These are phyloP conservation scores for Fusarium sp. DNA, from an alignment of 2,329 filamentous ascomycete genomes.

Conservation along the genomic window DNA sequence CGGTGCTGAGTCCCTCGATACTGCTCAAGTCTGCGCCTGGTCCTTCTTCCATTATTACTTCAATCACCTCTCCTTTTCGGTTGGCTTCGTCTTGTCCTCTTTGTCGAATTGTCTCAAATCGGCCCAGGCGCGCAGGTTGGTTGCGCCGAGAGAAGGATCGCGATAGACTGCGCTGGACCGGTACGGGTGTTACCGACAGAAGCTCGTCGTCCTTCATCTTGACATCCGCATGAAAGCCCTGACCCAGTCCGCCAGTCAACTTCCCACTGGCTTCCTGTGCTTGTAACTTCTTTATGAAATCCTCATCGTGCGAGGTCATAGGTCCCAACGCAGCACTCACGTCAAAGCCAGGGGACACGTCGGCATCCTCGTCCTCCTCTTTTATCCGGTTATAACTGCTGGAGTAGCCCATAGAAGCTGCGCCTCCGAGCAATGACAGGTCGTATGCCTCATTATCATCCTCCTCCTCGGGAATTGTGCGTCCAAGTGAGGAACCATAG, in stretches of 20 bases:
- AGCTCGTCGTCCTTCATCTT: slow-evolving; percentile 64
- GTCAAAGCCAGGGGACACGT: slow-evolving; percentile 56
- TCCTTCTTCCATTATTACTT: slow-evolving; percentile 62
- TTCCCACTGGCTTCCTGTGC: slow-evolving; percentile 65
- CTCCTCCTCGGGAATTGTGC: slow-evolving; percentile 47
- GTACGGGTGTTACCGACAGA: slow-evolving; percentile 50
- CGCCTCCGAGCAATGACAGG: slow-evolving; percentile 56
- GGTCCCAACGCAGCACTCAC: slow-evolving; percentile 60
- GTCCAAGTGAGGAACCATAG: slow-evolving; percentile 41
- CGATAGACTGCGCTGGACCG: slow-evolving; percentile 52
- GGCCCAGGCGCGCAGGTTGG: slow-evolving; percentile 40
- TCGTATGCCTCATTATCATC: slow-evolving; percentile 58
- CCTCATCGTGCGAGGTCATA: slow-evolving; percentile 56
- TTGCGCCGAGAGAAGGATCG: slow-evolving; percentile 56
- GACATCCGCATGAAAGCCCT: slow-evolving; percentile 61
- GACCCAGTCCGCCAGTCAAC: slow-evolving; percentile 68
- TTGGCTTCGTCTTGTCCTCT: slow-evolving; percentile 70
- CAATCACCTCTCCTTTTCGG: slow-evolving; percentile 67
- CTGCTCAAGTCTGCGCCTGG: slow-evolving; percentile 63
- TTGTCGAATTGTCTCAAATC: slow-evolving; percentile 58
- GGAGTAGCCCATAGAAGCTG: slow-evolving; percentile 54
- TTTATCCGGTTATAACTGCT: slow-evolving; percentile 49
- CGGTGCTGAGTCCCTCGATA: slow-evolving; percentile 57
- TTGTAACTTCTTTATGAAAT: slow-evolving; percentile 59
- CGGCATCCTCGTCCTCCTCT: slow-evolving; percentile 45